Conservation (phyloP, 1,284 basidiomycete species). For the Sphagnurus paluster region DNA sequence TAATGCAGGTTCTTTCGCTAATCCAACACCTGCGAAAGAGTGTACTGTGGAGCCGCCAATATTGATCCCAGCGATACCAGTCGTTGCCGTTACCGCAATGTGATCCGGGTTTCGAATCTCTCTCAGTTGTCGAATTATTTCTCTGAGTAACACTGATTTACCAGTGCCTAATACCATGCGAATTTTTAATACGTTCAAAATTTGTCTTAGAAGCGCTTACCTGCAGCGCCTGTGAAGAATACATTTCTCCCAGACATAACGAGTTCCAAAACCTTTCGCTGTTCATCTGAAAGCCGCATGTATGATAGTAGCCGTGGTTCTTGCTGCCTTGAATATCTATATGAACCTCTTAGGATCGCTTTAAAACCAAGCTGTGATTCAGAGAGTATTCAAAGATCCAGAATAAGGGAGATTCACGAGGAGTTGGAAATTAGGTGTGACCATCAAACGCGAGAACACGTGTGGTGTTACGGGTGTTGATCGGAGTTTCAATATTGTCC, state of each 20-base stretch:
- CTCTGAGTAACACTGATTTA: slow-evolving; percentile 87
- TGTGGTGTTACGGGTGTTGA: no score
- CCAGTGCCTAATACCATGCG: slow-evolving; percentile 16
- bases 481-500: no score
- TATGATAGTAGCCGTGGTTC: no score
- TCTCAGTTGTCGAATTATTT: slow-evolving; percentile 71
- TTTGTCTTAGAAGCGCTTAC: slow-evolving; percentile 33
- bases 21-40: slow-evolving; percentile 83
- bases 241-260: slow-evolving; percentile 37
- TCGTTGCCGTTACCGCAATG: slow-evolving; percentile 86
- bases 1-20: slow-evolving; percentile 64
- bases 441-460: no score
- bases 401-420: no score
- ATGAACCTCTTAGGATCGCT: no score
- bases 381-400: no score
- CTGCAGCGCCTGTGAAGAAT: slow-evolving; percentile 86
- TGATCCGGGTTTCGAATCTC: slow-evolving; percentile 42
- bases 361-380: no score
- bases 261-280: slow-evolving; percentile 31
- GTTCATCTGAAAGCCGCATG: slow-evolving; percentile 40
- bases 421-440: no score
- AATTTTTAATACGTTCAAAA: background rate
- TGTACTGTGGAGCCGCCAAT: slow-evolving; percentile 90
- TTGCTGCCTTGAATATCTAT: no score
- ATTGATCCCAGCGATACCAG: slow-evolving; percentile 87